Conservation (phyloP, 2,329 filamentous ascomycete species). For the Penicillium capsulatum region DNA sequence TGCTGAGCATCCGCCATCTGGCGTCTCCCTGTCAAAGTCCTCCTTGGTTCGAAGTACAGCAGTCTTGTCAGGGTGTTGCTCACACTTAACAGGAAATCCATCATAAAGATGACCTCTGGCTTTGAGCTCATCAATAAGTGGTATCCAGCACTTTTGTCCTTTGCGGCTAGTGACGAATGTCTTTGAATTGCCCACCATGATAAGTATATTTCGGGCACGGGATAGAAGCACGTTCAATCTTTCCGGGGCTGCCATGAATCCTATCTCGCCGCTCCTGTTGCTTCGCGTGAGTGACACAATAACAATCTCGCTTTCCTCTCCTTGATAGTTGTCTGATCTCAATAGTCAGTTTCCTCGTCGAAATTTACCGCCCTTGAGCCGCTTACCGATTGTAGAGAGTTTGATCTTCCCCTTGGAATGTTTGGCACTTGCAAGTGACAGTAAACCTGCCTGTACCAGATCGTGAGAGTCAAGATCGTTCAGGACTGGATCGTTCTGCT, state of each 20-base stretch:
- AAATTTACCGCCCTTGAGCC: background rate
- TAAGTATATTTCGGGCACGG: constrained; percentile 59
- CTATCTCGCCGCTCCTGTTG: constrained; percentile 61
- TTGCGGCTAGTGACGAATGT: constrained; percentile 62
- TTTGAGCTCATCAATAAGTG: constrained; percentile 56
- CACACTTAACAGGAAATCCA: constrained; percentile 58
- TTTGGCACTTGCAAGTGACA: constrained; percentile 52
- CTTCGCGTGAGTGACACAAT: constrained; percentile 65
- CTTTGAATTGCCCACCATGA: constrained; percentile 66
- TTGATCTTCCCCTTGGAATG: constrained; percentile 52
- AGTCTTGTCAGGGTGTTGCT: constrained; percentile 53
- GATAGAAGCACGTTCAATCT: constrained; percentile 68
- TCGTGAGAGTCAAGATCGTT: constrained; percentile 67
- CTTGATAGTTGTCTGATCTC: constrained; percentile 67
- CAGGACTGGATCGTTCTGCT: constrained; percentile 60
- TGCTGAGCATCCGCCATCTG: constrained; percentile 73
- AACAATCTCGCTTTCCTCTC: constrained; percentile 73
- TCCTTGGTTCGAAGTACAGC: constrained; percentile 47
- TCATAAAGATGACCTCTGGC: constrained; percentile 52
- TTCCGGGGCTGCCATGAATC: constrained; percentile 64
- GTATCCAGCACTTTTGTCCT: constrained; percentile 55
- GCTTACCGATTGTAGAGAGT: constrained; percentile 66
- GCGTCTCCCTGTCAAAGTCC: constrained; percentile 60
- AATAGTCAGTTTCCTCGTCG: constrained; percentile 3
- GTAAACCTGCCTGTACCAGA: constrained; percentile 58